Base-by-base conservation (phyloP, 1,284 basidiomycete species). In the Melampsora americana region DNA sequence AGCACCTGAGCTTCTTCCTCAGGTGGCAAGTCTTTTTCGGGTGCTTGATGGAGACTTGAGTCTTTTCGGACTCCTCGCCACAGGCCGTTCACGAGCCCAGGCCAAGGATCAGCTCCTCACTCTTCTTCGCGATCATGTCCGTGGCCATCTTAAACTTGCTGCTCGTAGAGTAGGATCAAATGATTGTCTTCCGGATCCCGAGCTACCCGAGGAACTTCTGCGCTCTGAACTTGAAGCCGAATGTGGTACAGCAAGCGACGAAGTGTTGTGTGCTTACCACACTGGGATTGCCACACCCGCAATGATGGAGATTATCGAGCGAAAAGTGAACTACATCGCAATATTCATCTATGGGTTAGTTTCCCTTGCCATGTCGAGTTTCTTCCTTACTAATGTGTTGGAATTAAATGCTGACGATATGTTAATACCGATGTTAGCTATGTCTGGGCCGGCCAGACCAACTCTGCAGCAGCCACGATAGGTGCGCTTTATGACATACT, bases 371-470 rank as follows among this genome's bases (percentile, higher is more conserved):
- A 32, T 42, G 0, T 60, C 20, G 20, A 5, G 46, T 72, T 9
- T 14, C 46, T 18, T 16, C n/a, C 9, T 44, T 44, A 14, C 42
- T 44, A 44, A 44, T 44, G 20, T 56, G n/a, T 23, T 4, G 14
- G 53, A n/a, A 11, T 62, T 7, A 7, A 5, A 23, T 20, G 2
- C 61, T n/a, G 32, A 20, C 32, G 12, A 16, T 62, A 9, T 62
- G 1, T 32, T 7, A 30, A 23, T 39, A 2, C 32, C 30, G 18
- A 6, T 28, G 18, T 35, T 62, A 75, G 73, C 5, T 75, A 68
- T 66, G 66, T 75, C 48, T 75, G 73, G 73, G 73, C 66, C 30
- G 73, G 65, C 7, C 73, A 75, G 30, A 75, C 73, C 28, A 75
- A 75, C 60, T 68, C 73, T 42, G 73, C 66, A 16, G 73, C 73